Base-by-base conservation (phyloP, 805 yeast genomes). In the Kodamaea jinghongensis region DNA sequence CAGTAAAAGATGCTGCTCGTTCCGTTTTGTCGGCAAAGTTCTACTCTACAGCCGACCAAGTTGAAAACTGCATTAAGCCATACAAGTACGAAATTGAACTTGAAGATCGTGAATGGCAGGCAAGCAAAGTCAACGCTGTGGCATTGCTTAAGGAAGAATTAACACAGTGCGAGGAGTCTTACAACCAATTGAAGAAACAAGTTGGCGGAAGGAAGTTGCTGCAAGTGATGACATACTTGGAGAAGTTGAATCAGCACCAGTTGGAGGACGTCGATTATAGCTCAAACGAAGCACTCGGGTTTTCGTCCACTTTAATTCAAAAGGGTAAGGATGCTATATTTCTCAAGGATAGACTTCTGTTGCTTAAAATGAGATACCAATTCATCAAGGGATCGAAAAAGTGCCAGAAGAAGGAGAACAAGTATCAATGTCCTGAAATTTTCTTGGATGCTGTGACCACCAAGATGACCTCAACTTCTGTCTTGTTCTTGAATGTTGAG, bases 21-120 rank as follows among this genome's bases (percentile, higher is more conserved):
- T 70, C 81, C 16, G 96, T 93, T 5, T 69, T 93, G 46, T 81
- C 81, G 47, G 67, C 85, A 17, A 79, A 91, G 48, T 93, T 76
- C 58, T 86, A 81, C 48, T 83, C 96, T 1, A 91, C 99, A 0
- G 95, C 99, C 0, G 99, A 95, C 60, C 99, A 93, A 60, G 98
- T 93, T 5, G 99, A 93, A 55, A 93, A 95, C 61, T 90, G 98
- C 65, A 91, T 93, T 54, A 93, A 93, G 60, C 99, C 99, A 2
- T 93, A 84, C 68, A 93, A 93, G 65, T 93, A 91, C 60, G 99
- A 93, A 56, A 90, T 93, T 44, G 99, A 93, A 55, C 78, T 93
- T 35, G 98, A 93, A 56, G 96, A 90, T 51, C 73, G 96, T 28
- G 99, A 93, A 60, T 93, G 99, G 99, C 65, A 69, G 22, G 56